phyloP scores from a whole-genome alignment of 1,284 basidiomycete species.

The Cutaneotrichosporon spelunceum region DNA sequence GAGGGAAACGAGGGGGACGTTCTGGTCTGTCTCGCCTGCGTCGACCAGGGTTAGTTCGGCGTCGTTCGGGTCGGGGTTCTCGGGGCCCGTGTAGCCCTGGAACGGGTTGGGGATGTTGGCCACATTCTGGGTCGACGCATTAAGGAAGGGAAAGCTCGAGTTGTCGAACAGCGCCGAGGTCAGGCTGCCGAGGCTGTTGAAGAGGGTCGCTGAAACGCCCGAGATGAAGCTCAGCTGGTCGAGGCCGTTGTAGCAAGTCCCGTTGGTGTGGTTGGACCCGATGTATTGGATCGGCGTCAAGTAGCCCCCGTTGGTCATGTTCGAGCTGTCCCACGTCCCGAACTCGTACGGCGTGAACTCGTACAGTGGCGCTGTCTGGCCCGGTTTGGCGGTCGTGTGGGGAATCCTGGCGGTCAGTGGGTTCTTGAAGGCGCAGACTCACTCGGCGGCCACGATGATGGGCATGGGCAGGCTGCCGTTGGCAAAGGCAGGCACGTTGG shows the following conservation, averaged over 20 bases:
- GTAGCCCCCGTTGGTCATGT: constrained; percentile 39
- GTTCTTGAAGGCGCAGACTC: too few species aligned
- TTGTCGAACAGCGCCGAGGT: constrained; percentile 10
- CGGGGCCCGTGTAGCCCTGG: constrained; percentile 25
- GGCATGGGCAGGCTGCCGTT: constrained; percentile 24
- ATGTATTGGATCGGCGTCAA: constrained; percentile 49
- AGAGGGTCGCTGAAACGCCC: constrained; percentile 50
- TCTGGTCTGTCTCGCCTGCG: constrained; percentile 54
- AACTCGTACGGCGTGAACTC: constrained; percentile 55
- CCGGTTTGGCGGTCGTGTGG: not conserved
- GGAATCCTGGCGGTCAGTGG: not conserved
- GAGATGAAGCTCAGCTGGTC: constrained; percentile 51
- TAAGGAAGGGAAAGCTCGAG: constrained; percentile 39
- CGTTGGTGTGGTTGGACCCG: constrained; percentile 42
- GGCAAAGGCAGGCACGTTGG: constrained; percentile 6
- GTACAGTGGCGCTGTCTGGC: constrained; percentile 28
- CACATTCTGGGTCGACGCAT: constrained; percentile 44
- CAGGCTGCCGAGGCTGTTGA: constrained; percentile 30
- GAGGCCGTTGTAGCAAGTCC: constrained; percentile 48
- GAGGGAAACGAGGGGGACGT: constrained; percentile 56
- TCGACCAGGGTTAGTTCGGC: constrained; percentile 51
- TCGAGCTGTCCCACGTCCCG: constrained; percentile 49
- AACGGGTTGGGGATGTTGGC: constrained; percentile 53
- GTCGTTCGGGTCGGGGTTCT: constrained; percentile 16
- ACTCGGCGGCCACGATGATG: constrained; percentile 10